Percentiles rank a stretch among this genome's conserved stretches.
Evolutionary conservation across 2,329 filamentous ascomycete species (phyloP).

Genomic region (Sarocladiaceae sp.): DNA sequence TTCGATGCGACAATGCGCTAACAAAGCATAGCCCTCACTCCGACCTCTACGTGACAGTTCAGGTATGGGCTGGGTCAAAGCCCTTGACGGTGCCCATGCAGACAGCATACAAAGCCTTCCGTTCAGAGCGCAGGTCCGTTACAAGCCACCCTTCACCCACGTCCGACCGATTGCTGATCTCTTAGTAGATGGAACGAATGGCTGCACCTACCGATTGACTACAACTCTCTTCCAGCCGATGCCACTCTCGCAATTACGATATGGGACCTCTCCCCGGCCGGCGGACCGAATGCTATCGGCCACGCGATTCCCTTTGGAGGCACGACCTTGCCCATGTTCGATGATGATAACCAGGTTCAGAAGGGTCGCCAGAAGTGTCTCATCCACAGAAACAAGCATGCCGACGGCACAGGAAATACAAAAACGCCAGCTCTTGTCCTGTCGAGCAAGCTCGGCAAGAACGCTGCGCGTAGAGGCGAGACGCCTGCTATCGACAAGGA

Average conservation of each 20-base stretch:
- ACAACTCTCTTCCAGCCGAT: constrained; percentile 74
- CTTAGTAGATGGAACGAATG: constrained; percentile 81
- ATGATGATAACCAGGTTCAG: constrained; percentile 81
- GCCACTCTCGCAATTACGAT: constrained; percentile 86
- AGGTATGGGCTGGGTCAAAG: constrained; percentile 95
- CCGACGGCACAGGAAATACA: constrained; percentile 77
- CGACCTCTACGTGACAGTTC: constrained; percentile 87
- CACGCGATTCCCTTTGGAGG: constrained; percentile 90
- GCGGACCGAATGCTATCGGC: constrained; percentile 60
- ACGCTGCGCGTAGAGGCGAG: constrained; percentile 42
- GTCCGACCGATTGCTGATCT: neutral
- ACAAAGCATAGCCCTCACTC: constrained; percentile 56
- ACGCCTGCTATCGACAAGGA: constrained; percentile 58
- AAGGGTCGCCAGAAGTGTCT: constrained; percentile 91
- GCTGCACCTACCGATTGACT: constrained; percentile 79
- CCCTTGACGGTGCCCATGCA: constrained; percentile 87
- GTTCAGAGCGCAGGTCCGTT: constrained; percentile 55
- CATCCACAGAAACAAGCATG: constrained; percentile 72
- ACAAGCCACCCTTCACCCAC: neutral
- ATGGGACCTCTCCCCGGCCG: constrained; percentile 86
- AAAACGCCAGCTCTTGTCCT: constrained; percentile 60
- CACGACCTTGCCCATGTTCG: constrained; percentile 87
- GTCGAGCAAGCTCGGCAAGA: constrained; percentile 22
- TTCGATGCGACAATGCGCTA: neutral
- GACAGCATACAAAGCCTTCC: constrained; percentile 88